Evolutionary conservation across 1,284 basidiomycete species (phyloP), one percentile per base, ranked within the genome.

Genomic region (Psilocybe mexicana): DNA sequence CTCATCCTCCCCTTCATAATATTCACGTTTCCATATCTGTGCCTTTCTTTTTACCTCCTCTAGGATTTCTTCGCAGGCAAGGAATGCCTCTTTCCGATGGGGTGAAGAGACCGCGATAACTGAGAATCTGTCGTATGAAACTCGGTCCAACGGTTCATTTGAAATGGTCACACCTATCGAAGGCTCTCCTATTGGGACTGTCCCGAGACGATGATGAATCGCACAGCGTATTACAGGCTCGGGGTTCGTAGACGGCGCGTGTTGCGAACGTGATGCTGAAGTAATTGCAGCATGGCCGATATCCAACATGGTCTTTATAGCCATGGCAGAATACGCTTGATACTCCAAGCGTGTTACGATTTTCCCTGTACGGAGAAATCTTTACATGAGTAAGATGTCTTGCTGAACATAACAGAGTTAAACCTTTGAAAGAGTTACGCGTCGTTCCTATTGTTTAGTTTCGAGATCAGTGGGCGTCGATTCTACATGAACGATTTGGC

Each of bases 21-120:
- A 90, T 69, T 96, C 94, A 65, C 88, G 76, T 76, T 96, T 96
- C 93, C 94, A 96, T 63, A 96, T 88, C 69, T 92, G 92, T 35
- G 83, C 92, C 64, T 84, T 87, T 60, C 76, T 74, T 76, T 96
- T 96, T 57, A 95, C 86, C 58, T 89, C 82, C 71, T 96, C 94
- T 18, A 96, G 78, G 59, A 94, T 84, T 69, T 77, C 84, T 71
- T 94, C 93, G 67, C 91, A 93, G 11, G 87, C 87, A 49, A 79
- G 73, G 69, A 94, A 94, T 2, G 92, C 86, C 67, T 92, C 90
- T 63, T 86, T 87, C 26, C 93, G 80, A 73, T 94, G 93, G 23
- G 92, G 89, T n/a, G 88, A 88, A 8, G 91, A 91, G 6, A 93
- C 91, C 1, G 90, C 91, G 58, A 95, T 87, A 50, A 94, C 85